These are phyloP conservation scores for Ceratocystis variospora DNA, from an alignment of 2,329 filamentous ascomycete genomes.

Conservation along the genomic window DNA sequence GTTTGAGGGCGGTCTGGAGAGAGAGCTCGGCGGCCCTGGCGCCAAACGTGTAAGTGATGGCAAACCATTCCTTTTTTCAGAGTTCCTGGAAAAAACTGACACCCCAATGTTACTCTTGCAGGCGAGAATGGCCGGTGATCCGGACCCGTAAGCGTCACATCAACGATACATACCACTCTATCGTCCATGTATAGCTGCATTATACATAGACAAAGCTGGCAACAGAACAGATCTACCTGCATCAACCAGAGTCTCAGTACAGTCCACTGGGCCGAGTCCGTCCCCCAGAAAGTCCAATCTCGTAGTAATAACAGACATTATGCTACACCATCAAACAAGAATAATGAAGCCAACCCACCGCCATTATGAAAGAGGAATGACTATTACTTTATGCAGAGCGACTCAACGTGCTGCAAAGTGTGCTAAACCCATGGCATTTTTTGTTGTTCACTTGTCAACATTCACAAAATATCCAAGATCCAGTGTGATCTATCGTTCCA, in stretches of 20 bases:
- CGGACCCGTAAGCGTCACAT: constrained; percentile 32
- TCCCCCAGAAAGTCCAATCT: neutral
- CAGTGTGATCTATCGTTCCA: neutral
- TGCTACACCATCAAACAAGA: neutral
- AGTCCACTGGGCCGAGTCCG: constrained; percentile 1
- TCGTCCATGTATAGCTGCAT: neutral
- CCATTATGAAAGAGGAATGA: too few species aligned
- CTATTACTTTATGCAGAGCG: neutral
- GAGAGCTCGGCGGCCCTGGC: constrained; percentile 58
- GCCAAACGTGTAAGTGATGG: constrained; percentile 47
- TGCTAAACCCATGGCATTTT: neutral
- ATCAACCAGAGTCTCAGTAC: constrained; percentile 9
- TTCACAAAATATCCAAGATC: neutral
- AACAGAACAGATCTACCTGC: constrained; percentile 3
- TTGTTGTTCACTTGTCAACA: neutral
- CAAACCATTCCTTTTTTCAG: neutral
- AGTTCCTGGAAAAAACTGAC: neutral
- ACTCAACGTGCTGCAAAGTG: neutral
- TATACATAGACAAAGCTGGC: neutral
- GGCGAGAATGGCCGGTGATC: constrained; percentile 44
- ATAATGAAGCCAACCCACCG: too few species aligned
- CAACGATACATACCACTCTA: neutral
- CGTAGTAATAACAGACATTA: constrained; percentile 6
- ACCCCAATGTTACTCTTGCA: constrained; percentile 22
- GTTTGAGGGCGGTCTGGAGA: constrained; percentile 58